These are phyloP conservation scores for Phlebiopsis flavidoalba DNA, from an alignment of 768 basidiomycete species.

Conservation along the genomic window DNA sequence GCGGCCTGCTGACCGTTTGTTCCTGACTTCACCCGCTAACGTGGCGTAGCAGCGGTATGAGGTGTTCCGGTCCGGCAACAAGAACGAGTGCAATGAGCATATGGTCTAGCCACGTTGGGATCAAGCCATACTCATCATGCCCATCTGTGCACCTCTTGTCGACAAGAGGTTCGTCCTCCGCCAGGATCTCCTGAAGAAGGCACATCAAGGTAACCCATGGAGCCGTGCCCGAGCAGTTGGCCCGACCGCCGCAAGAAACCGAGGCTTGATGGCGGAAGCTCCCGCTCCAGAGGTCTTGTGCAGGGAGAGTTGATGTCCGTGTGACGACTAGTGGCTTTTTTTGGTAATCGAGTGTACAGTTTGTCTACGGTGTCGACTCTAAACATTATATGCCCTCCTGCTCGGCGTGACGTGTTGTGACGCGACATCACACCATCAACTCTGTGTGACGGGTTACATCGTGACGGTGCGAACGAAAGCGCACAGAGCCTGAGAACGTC, in stretches of 20 bases:
- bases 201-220: slow-evolving; percentile 58
- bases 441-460: neutral
- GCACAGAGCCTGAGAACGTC: neutral
- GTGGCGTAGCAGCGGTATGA: slow-evolving; percentile 43
- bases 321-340: neutral
- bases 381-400: neutral
- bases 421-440: neutral
- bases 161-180: slow-evolving; percentile 56
- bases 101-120: slow-evolving; percentile 59
- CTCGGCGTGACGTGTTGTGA: neutral
- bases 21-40: neutral
- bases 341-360: neutral
- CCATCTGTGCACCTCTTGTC: slow-evolving; percentile 40
- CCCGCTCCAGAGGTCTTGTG: neutral
- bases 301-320: neutral
- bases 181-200: slow-evolving; percentile 62
- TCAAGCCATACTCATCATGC: slow-evolving; percentile 57
- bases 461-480: neutral
- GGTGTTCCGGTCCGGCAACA: slow-evolving; percentile 69
- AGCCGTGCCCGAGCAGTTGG: slow-evolving; percentile 17
- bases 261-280: neutral
- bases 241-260: slow-evolving; percentile 5
- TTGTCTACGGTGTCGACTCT: neutral
- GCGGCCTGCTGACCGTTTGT: neutral
- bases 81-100: slow-evolving; percentile 75